Evolutionary conservation across 169 alveolate species (phyloP).

Genomic region (Plasmodium gaboni): DNA sequence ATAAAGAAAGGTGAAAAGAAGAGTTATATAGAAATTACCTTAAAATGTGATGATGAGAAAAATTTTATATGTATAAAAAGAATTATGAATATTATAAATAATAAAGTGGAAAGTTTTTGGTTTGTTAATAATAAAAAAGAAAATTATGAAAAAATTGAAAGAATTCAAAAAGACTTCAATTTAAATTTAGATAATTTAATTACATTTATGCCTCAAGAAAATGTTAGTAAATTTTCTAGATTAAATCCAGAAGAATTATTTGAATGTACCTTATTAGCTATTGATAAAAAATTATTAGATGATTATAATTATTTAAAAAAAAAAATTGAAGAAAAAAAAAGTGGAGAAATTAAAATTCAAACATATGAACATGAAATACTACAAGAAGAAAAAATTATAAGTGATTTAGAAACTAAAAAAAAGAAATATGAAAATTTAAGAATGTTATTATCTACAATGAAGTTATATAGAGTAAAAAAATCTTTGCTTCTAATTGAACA

Average conservation of each 20-base stretch:
- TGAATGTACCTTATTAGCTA: constrained; percentile 80
- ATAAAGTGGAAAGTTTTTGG: constrained; percentile 73
- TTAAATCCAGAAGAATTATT: constrained; percentile 81
- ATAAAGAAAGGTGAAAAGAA: constrained; percentile 79
- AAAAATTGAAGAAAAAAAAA: constrained; percentile 46
- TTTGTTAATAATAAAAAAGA: constrained; percentile 74
- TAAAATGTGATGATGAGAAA: constrained; percentile 23
- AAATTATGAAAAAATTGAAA: constrained; percentile 56
- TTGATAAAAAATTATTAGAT: constrained; percentile 65
- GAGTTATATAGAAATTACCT: constrained; percentile 53
- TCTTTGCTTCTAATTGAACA: constrained; percentile 27
- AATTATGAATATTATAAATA: constrained; percentile 43
- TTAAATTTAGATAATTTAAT: constrained; percentile 79
- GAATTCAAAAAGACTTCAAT: constrained; percentile 70
- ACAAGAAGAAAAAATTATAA: constrained; percentile 32
- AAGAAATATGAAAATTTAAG: constrained; percentile 27
- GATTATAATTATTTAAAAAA: constrained; percentile 62
- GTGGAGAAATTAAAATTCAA: constrained; percentile 38
- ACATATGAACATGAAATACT: constrained; percentile 69
- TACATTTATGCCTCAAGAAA: constrained; percentile 85
- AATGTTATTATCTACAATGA: constrained; percentile 23
- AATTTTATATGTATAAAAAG: constrained; percentile 31
- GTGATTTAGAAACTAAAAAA: constrained; percentile 32
- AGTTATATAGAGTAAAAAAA: constrained; percentile 26
- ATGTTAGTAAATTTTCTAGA: constrained; percentile 83